Evolutionary conservation across 2,329 filamentous ascomycete species (phyloP).

Genomic region (Colletotrichum sp.): DNA sequence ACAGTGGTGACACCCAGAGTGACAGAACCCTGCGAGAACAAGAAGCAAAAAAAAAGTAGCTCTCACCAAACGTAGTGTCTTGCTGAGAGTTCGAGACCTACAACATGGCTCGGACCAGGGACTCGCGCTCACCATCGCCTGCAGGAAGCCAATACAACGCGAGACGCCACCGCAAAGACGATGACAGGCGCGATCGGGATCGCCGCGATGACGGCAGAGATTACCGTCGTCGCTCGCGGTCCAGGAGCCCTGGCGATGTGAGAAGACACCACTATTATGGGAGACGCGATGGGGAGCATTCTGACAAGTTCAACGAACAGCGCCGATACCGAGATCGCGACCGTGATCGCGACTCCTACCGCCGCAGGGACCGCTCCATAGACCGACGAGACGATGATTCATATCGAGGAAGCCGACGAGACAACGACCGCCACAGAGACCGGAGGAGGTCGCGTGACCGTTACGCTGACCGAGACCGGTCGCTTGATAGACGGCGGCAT

Average conservation of each 20-base stretch:
- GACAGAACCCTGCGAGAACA: not conserved
- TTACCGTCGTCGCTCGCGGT: constrained; percentile 61
- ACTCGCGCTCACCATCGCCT: constrained; percentile 89
- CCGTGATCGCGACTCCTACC: constrained; percentile 60
- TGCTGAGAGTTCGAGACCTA: constrained; percentile 44
- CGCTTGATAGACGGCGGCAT: constrained; percentile 54
- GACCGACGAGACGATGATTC: constrained; percentile 70
- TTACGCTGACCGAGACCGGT: constrained; percentile 62
- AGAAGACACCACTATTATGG: constrained; percentile 37
- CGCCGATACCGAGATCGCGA: constrained; percentile 63
- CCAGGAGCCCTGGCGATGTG: constrained; percentile 67
- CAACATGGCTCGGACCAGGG: constrained; percentile 67
- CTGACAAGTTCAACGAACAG: constrained; percentile 51
- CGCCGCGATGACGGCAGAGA: constrained; percentile 56
- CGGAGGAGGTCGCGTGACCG: constrained; percentile 69
- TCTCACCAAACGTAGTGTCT: constrained; percentile 32
- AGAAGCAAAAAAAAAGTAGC: constrained; percentile 21
- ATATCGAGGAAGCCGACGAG: constrained; percentile 65
- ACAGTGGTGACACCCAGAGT: constrained; percentile 9
- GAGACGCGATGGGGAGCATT: constrained; percentile 27
- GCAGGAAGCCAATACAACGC: constrained; percentile 82
- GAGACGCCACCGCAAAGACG: constrained; percentile 69
- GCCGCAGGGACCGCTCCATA: constrained; percentile 73
- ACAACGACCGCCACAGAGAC: constrained; percentile 56
- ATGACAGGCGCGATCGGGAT: constrained; percentile 61